These are phyloP conservation scores for Trametopsis cervina DNA, from an alignment of 768 basidiomycete genomes.

Conservation along the genomic window DNA sequence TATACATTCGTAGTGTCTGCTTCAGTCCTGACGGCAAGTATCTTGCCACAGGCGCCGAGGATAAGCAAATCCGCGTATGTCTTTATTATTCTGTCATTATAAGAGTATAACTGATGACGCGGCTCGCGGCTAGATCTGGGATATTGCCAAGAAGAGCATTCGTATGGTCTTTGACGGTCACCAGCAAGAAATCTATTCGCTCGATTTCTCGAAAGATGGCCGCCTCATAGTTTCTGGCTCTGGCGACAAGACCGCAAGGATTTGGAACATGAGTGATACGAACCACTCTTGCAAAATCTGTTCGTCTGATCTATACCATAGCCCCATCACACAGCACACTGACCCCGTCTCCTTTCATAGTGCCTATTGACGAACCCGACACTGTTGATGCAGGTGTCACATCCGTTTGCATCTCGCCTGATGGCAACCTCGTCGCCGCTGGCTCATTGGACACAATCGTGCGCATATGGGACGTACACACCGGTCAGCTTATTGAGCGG, in stretches of 20 bases:
- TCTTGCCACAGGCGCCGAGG: conserved; percentile 82
- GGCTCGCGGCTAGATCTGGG: conserved; percentile 72
- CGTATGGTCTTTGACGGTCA: conserved; percentile 82
- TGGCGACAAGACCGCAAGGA: conserved; percentile 60
- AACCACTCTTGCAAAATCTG: conserved; percentile 27
- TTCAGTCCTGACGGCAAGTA: conserved; percentile 69
- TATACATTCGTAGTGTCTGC: conserved; percentile 86
- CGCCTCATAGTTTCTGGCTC: conserved; percentile 84
- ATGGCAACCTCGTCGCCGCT: conserved; percentile 52
- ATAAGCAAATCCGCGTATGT: conserved; percentile 82
- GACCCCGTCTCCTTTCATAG: conserved; percentile 6
- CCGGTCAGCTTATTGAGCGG: conserved; percentile 49
- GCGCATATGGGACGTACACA: conserved; percentile 64
- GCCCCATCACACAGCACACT: background rate
- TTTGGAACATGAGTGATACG: conserved; percentile 50
- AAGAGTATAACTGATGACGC: background rate
- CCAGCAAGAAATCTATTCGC: conserved; percentile 89
- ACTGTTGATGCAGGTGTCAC: conserved; percentile 57
- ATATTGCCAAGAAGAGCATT: conserved; percentile 75
- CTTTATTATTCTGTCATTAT: background rate
- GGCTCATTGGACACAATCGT: conserved; percentile 57
- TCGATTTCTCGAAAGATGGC: conserved; percentile 87
- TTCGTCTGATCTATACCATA: background rate
- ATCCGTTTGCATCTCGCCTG: conserved; percentile 50
- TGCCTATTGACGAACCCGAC: conserved; percentile 42